phyloP scores from a whole-genome alignment of 2,329 filamentous ascomycete genomes.

The Paracoccidioides brasiliensis region DNA sequence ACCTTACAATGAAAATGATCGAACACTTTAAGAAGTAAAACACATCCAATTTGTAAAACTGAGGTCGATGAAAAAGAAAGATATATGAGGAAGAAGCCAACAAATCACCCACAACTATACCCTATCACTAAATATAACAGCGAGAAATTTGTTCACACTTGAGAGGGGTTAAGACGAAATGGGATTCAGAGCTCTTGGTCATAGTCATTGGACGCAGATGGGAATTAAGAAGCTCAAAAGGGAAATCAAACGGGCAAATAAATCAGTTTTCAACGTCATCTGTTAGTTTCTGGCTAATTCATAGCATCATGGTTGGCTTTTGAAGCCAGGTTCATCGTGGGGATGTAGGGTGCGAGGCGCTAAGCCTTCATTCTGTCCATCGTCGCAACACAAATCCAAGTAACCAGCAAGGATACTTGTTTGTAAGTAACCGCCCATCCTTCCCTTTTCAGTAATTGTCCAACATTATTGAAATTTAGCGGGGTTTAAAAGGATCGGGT shows the following conservation, averaged over 20 bases:
- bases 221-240: not conserved
- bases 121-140: not conserved
- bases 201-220: not conserved
- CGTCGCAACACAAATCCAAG: no score
- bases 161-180: not conserved
- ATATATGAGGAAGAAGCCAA: no score
- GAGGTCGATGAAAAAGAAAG: no score
- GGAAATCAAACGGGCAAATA: not conserved
- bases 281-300: not conserved
- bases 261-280: not conserved
- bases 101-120: not conserved
- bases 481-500: no score
- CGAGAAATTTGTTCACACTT: not conserved
- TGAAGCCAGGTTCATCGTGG: not conserved
- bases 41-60: not conserved
- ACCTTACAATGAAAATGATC: not conserved
- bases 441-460: no score
- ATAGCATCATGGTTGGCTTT: not conserved
- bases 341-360: not conserved
- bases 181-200: not conserved
- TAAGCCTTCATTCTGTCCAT: no score
- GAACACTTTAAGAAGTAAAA: not conserved
- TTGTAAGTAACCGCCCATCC: no score
- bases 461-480: no score
- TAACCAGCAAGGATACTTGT: no score